A percentile compares a stretch with the other conserved stretches of the same genome.
Conservation (phyloP, 2,329 filamentous ascomycete genomes). For the Ophiostoma perfectum region DNA sequence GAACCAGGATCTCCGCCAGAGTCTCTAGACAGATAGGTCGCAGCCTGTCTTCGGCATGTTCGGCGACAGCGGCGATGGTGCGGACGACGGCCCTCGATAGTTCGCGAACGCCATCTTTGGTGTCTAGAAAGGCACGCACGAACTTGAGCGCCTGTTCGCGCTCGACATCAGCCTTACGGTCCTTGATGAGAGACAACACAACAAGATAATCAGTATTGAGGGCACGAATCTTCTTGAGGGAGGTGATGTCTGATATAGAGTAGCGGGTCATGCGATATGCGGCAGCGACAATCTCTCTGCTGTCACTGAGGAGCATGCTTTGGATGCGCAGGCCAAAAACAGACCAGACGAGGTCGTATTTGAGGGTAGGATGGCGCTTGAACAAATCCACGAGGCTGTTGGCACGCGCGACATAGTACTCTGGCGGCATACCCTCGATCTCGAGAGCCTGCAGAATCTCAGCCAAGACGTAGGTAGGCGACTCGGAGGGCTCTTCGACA, state of each 20-base stretch:
- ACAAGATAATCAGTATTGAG: slow-evolving; percentile 91
- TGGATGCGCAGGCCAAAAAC: slow-evolving; percentile 92
- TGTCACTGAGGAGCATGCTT: slow-evolving; percentile 92
- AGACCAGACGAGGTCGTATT: slow-evolving; percentile 95
- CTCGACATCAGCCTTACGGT: slow-evolving; percentile 94
- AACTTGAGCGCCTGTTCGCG: slow-evolving; percentile 96
- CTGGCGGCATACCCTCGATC: slow-evolving; percentile 76
- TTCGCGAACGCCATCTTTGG: slow-evolving; percentile 85
- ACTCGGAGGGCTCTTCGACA: slow-evolving; percentile 67
- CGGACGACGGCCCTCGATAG: slow-evolving; percentile 81
- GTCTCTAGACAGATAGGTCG: slow-evolving; percentile 90
- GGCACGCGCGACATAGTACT: slow-evolving; percentile 90
- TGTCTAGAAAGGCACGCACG: slow-evolving; percentile 87
- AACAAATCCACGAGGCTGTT: slow-evolving; percentile 96
- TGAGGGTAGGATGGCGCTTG: slow-evolving; percentile 83
- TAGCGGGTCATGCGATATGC: slow-evolving; percentile 92
- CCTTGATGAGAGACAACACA: slow-evolving; percentile 86
- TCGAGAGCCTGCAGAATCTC: slow-evolving; percentile 90
- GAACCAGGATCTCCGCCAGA: slow-evolving; percentile 81
- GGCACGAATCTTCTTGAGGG: slow-evolving; percentile 77
- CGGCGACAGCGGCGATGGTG: slow-evolving; percentile 84
- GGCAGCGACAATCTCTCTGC: slow-evolving; percentile 88
- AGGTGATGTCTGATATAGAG: slow-evolving; percentile 85
- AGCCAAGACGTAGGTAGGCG: slow-evolving; percentile 82
- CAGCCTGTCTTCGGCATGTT: slow-evolving; percentile 77